Conservation (phyloP, 75 land plant species). For the Azolla pinnata region DNA sequence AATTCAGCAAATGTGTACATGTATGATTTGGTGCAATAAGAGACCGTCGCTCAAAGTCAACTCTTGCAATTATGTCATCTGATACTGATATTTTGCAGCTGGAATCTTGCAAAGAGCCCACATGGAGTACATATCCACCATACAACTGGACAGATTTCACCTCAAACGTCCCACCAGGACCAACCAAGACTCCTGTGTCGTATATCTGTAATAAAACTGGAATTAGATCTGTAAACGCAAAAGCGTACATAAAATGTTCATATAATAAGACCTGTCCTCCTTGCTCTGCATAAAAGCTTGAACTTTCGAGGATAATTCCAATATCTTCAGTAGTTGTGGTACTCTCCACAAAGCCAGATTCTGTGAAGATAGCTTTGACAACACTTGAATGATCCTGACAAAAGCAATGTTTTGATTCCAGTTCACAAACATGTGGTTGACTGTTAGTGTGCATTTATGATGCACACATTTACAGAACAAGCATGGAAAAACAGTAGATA, state of each 20-base stretch:
- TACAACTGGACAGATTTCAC: conserved; percentile 72
- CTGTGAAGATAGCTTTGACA: conserved; percentile 73
- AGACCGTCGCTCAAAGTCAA: conserved; percentile 73
- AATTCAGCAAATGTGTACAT: conserved; percentile 91
- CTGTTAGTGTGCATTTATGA: too few species aligned
- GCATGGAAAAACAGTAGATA: background rate
- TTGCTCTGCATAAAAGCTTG: conserved; percentile 97
- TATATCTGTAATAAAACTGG: conserved; percentile 48
- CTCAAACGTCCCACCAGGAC: conserved; percentile 53
- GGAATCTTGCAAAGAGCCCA: conserved; percentile 46
- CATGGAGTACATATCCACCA: conserved; percentile 88
- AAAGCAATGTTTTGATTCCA: background rate
- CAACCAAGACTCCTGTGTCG: conserved; percentile 70
- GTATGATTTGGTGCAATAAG: conserved; percentile 93
- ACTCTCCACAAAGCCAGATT: conserved; percentile 41
- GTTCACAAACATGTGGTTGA: too few species aligned
- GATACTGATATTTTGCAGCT: conserved; percentile 45
- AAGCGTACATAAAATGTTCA: background rate
- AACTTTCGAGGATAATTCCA: conserved; percentile 65
- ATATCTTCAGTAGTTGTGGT: conserved; percentile 38
- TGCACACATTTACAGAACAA: background rate
- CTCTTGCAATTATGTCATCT: conserved; percentile 66
- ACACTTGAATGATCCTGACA: conserved; percentile 56
- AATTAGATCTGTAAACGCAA: background rate
- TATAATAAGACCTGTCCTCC: conserved; percentile 86